These are phyloP conservation scores for Stagonosporopsis rhizophila DNA, from an alignment of 2,329 filamentous ascomycete species.

Conservation along the genomic window DNA sequence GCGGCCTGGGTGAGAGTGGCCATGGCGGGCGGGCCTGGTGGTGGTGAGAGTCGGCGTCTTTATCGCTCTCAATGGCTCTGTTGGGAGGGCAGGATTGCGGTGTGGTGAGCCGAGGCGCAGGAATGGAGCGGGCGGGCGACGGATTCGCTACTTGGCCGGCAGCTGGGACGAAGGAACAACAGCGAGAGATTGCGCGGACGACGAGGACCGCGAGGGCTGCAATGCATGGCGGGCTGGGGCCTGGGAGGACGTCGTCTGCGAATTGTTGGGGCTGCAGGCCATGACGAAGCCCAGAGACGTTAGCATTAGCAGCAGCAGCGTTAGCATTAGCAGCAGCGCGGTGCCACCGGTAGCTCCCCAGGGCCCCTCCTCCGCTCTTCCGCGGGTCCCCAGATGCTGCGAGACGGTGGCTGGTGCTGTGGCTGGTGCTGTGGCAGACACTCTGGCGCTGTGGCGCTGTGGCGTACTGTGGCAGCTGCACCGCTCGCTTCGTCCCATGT, in stretches of 20 bases:
- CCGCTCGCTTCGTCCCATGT: too few relatives aligned
- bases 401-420: not conserved
- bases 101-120: constrained; percentile 11
- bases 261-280: constrained; percentile 16
- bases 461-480: too few relatives aligned
- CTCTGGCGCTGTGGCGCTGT: too few relatives aligned
- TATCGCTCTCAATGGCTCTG: constrained; percentile 1
- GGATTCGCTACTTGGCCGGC: constrained; percentile 10
- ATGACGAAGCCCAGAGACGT: not conserved
- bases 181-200: constrained; percentile 1
- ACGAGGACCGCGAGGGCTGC: not conserved
- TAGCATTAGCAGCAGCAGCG: too few relatives aligned
- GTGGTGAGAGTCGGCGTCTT: not conserved
- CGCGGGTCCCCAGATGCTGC: not conserved
- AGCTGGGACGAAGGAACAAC: too few relatives aligned
- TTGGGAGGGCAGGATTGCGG: constrained; percentile 4
- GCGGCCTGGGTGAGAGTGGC: constrained; percentile 36
- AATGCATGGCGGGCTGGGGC: constrained; percentile 20
- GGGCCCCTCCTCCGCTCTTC: too few relatives aligned
- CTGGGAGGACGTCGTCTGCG: not conserved
- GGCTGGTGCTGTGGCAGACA: not conserved
- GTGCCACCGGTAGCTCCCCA: too few relatives aligned
- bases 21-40: constrained; percentile 30
- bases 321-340: too few relatives aligned
- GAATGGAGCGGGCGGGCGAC: constrained; percentile 11